These are phyloP conservation scores for Aspergillus ochraceus DNA, from an alignment of 2,329 filamentous ascomycete species.

Conservation along the genomic window DNA sequence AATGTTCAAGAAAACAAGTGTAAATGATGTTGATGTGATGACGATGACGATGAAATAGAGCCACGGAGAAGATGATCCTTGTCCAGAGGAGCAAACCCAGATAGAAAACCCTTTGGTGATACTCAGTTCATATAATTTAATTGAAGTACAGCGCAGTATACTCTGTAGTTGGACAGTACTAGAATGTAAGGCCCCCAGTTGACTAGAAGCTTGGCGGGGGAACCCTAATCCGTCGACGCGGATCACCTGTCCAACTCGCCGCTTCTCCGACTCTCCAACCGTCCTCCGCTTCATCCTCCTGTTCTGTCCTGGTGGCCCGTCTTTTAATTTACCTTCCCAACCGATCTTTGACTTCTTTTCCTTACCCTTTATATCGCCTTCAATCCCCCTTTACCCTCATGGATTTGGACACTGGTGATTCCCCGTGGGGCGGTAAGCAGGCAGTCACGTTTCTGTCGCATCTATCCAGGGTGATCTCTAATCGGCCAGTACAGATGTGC, in stretches of 20 bases:
- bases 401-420: slow-evolving; percentile 47
- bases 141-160: background rate
- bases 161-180: background rate
- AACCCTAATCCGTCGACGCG: slow-evolving; percentile 13
- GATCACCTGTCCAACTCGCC: slow-evolving; percentile 12
- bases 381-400: slow-evolving; percentile 22
- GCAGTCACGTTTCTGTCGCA: slow-evolving; percentile 26
- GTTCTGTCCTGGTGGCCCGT: background rate
- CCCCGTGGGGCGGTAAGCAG: slow-evolving; percentile 51
- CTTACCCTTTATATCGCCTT: slow-evolving; percentile 2
- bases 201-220: slow-evolving; percentile 12
- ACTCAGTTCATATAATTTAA: background rate
- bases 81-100: background rate
- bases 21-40: background rate
- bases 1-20: background rate
- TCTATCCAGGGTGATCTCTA: slow-evolving; percentile 22
- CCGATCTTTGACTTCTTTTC: background rate
- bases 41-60: background rate
- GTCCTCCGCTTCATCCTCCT: slow-evolving; percentile 12
- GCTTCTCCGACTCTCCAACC: slow-evolving; percentile 7
- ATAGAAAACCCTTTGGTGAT: background rate
- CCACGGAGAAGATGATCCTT: no score
- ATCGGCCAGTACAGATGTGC: slow-evolving; percentile 42
- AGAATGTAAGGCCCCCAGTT: background rate
- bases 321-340: background rate